Conservation (phyloP, 371 early-diverging fungal species). For the Mortierella sp. region DNA sequence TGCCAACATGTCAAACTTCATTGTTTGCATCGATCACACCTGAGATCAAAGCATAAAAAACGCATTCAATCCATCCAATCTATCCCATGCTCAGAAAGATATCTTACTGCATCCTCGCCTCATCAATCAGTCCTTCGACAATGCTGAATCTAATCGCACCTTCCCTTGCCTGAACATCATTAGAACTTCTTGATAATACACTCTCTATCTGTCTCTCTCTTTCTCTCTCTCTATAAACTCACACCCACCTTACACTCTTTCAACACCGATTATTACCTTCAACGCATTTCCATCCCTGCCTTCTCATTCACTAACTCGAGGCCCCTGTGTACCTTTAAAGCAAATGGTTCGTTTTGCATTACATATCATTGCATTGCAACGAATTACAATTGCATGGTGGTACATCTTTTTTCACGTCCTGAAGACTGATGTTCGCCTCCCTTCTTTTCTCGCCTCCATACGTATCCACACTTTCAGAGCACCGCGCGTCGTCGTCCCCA, state of each 20-base stretch:
- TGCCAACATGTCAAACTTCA: too few species aligned
- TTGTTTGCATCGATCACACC: too few species aligned
- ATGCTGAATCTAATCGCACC: slow-evolving; percentile 2
- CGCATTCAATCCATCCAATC: background rate
- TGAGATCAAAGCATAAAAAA: background rate
- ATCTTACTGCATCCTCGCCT: background rate
- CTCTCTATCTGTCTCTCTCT: too few species aligned
- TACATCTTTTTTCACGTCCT: background rate
- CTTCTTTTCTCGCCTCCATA: background rate
- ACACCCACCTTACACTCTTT: background rate
- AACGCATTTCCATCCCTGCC: background rate
- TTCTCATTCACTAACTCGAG: background rate
- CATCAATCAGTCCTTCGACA: background rate
- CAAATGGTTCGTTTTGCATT: slow-evolving; percentile 10
- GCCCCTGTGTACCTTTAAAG: background rate
- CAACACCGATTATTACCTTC: too few species aligned
- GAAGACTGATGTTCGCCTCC: background rate
- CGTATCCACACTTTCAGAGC: slow-evolving; percentile 15
- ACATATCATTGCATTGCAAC: background rate
- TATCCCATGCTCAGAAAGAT: slow-evolving; percentile 1
- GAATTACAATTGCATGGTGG: background rate
- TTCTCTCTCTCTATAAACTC: background rate
- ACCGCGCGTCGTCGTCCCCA: slow-evolving; percentile 37
- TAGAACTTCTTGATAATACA: too few species aligned
- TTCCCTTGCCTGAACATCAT: slow-evolving; percentile 1